Evolutionary conservation across 164 flowering plant genomes (phyloP).

Genomic region (Vitis rotundifolia): DNA sequence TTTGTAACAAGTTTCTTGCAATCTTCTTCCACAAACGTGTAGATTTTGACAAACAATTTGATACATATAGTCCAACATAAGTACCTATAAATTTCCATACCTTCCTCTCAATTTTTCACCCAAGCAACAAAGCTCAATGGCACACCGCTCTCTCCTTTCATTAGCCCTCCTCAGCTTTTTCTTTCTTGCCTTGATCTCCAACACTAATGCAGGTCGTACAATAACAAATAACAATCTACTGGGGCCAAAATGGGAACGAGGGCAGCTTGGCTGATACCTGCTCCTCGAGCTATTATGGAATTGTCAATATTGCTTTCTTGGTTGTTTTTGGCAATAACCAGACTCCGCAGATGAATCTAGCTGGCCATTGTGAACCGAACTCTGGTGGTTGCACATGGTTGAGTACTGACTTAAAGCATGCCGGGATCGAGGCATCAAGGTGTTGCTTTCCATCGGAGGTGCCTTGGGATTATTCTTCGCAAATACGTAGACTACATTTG

Average conservation of each 20-base stretch:
- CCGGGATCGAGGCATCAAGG: slow-evolving; percentile 14
- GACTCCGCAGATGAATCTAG: slow-evolving; percentile 15
- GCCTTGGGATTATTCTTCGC: not conserved
- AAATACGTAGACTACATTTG: too few relatives aligned
- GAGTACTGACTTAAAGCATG: slow-evolving; percentile 9
- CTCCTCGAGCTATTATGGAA: slow-evolving; percentile 10
- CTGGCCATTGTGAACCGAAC: slow-evolving; percentile 15
- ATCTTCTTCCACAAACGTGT: too few relatives aligned
- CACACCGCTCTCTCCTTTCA: too few relatives aligned
- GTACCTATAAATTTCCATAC: too few relatives aligned
- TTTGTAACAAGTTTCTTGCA: too few relatives aligned
- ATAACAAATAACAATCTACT: not conserved
- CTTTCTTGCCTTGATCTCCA: too few relatives aligned
- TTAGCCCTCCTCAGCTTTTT: too few relatives aligned
- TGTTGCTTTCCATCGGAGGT: slow-evolving; percentile 20
- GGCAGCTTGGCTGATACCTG: slow-evolving; percentile 15
- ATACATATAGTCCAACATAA: too few relatives aligned
- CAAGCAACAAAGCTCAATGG: too few relatives aligned
- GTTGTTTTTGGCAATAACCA: slow-evolving; percentile 14
- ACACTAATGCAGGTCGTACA: too few relatives aligned
- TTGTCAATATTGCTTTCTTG: slow-evolving; percentile 20
- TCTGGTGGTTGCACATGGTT: slow-evolving; percentile 5
- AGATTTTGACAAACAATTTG: too few relatives aligned
- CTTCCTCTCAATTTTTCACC: too few relatives aligned
- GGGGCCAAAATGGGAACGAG: slow-evolving; percentile 20